A percentile compares a stretch with the other conserved stretches of the same genome.
phyloP scores from a whole-genome alignment of 257 asterid genomes.

The Nicotiana obtusifolia region DNA sequence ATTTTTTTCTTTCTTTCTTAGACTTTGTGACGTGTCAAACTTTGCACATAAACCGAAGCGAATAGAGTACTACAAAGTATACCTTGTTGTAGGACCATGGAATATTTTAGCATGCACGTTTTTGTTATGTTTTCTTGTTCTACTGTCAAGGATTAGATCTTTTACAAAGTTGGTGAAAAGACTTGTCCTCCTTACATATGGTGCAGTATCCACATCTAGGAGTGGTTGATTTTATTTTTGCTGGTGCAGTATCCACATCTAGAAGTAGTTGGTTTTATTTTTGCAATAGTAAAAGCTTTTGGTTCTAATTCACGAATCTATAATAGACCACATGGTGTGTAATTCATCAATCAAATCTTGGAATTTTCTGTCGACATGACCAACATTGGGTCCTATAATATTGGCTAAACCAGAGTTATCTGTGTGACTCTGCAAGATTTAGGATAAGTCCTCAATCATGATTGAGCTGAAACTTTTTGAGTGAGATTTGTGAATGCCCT shows the following conservation, averaged over 20 bases:
- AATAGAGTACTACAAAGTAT: too few relatives aligned
- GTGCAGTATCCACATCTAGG: neutral
- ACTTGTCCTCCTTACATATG: neutral
- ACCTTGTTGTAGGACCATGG: too few relatives aligned
- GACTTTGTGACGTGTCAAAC: neutral
- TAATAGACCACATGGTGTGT: neutral
- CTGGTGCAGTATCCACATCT: too few relatives aligned
- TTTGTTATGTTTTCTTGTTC: neutral
- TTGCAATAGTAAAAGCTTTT: neutral
- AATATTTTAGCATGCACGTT: neutral
- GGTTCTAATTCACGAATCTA: neutral
- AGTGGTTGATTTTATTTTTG: neutral
- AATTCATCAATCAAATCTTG: neutral
- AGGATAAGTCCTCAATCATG: neutral
- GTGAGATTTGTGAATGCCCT: too few relatives aligned
- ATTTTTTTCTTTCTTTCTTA: neutral
- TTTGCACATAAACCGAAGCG: neutral
- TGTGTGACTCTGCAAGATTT: neutral
- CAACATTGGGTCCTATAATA: neutral
- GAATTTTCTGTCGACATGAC: neutral
- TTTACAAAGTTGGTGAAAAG: neutral
- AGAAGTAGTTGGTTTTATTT: neutral
- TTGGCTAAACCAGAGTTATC: neutral
- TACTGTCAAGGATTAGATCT: neutral
- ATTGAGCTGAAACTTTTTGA: neutral